phyloP scores from a whole-genome alignment of 2,329 filamentous ascomycete genomes.

The Aspergillus sergii region DNA sequence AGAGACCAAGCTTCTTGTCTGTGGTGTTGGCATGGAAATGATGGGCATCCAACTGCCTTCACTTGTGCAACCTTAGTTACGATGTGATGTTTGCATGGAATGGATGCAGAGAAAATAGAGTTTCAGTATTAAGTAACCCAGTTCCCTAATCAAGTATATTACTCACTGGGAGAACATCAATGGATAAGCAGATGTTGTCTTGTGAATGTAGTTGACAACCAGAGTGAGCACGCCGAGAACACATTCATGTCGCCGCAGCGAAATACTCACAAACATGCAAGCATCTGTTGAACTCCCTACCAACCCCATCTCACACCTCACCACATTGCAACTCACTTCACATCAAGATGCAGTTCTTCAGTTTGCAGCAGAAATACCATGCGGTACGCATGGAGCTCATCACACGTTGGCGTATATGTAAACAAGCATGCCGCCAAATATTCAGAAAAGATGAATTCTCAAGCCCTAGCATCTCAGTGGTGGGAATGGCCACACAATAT shows the following conservation, averaged over 20 bases:
- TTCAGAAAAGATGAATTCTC: background rate
- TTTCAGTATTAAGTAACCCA: background rate
- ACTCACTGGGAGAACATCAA: background rate
- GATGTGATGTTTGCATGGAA: conserved; percentile 12
- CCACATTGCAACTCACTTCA: background rate
- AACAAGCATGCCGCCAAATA: background rate
- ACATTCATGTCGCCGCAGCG: background rate
- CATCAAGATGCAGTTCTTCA: background rate
- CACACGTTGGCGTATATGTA: background rate
- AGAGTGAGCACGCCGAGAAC: background rate
- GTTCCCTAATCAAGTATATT: background rate
- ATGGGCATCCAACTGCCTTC: conserved; percentile 28
- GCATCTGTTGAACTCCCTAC: background rate
- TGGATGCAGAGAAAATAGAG: background rate
- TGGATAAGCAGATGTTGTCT: background rate
- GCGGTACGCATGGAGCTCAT: background rate
- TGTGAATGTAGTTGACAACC: background rate
- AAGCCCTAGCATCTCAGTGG: background rate
- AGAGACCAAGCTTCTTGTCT: conserved; percentile 41
- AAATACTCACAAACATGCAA: background rate
- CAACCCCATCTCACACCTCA: background rate
- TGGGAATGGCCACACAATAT: background rate
- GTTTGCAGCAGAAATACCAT: background rate
- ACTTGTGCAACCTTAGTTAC: background rate
- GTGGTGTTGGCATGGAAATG: conserved; percentile 55